These are phyloP conservation scores for Lactifluus echinatus DNA, from an alignment of 768 basidiomycete species.

Conservation along the genomic window DNA sequence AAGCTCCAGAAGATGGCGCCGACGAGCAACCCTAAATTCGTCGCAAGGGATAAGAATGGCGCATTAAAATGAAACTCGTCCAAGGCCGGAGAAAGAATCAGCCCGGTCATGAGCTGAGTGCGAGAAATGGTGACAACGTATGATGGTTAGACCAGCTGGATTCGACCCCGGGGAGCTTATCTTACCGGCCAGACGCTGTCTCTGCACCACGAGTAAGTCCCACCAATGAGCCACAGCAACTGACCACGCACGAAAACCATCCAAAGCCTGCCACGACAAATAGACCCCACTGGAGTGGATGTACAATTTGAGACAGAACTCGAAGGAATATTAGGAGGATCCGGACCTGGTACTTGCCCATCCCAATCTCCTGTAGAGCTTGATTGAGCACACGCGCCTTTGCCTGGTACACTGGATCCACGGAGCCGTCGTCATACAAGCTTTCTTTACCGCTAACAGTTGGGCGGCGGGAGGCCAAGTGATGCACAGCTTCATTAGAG, in stretches of 20 bases:
- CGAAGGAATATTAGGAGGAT: background rate
- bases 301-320: background rate
- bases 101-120: conserved; percentile 32
- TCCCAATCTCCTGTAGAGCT: conserved; percentile 58
- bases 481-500: background rate
- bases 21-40: conserved; percentile 44
- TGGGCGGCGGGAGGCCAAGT: background rate
- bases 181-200: conserved; percentile 70
- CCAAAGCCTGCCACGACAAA: conserved; percentile 67
- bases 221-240: background rate
- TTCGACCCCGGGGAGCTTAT: background rate
- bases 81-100: conserved; percentile 40
- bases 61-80: conserved; percentile 41
- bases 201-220: conserved; percentile 26
- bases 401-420: conserved; percentile 52
- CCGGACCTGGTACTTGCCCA: conserved; percentile 59
- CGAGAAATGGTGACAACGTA: too few species aligned
- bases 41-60: conserved; percentile 43
- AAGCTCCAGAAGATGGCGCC: conserved; percentile 43
- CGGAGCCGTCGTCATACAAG: conserved; percentile 17
- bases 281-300: conserved; percentile 37
- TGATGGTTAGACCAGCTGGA: background rate
- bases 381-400: conserved; percentile 50
- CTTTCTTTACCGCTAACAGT: background rate
- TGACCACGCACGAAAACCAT: conserved; percentile 55